Evolutionary conservation across 768 basidiomycete species (phyloP), one percentile per base, ranked within the genome.

Genomic region (Hericium rajendrae): DNA sequence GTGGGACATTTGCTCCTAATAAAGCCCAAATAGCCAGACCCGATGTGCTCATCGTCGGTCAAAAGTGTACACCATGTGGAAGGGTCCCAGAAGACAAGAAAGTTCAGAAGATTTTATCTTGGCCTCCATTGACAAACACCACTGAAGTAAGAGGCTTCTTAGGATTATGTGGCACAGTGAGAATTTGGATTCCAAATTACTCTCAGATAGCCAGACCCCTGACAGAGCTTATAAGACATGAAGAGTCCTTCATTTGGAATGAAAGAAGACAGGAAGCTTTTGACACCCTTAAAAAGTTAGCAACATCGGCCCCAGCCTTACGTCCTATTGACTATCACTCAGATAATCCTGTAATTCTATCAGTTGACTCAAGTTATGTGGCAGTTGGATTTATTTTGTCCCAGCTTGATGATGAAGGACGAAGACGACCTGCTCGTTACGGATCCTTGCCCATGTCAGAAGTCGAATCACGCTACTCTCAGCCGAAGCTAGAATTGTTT

Each of bases 361-460:
- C 67, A 0, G 64, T 68, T 16, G 64, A 71, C 56, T 68, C 66
- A 0, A 68, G 66, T 9, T 46, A 24, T 32, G 62, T 66, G 15
- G 66, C 64, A 5, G 62, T 64, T 0, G 67, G 69, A 3, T 70
- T 59, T 56, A 58, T 70, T 2, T 59, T 76, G 0, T 53, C 46
- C 1, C 71, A 75, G 37, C 38, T 63, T 4, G 62, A 68, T 18
- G n/a, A 53, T 0, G 56, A 63, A 0, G 57, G 64, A 0, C 57
- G 58, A 13, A 57, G 64, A 0, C 64, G 65, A 15, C 74, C 68
- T 37, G 64, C 67, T 0, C 60, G 66, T 0, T 80, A 76, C 46
- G 68, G 74, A 0, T 78, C 73, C 0, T 72, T 79, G 0, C 62
- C 70, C 0, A 64, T 76, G 32, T 74, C 73, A 38, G 67, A 59